Percentiles rank a stretch among this genome's conserved stretches.
These are phyloP conservation scores for Vitis riparia DNA, from an alignment of 164 flowering plant species.

Conservation along the genomic window DNA sequence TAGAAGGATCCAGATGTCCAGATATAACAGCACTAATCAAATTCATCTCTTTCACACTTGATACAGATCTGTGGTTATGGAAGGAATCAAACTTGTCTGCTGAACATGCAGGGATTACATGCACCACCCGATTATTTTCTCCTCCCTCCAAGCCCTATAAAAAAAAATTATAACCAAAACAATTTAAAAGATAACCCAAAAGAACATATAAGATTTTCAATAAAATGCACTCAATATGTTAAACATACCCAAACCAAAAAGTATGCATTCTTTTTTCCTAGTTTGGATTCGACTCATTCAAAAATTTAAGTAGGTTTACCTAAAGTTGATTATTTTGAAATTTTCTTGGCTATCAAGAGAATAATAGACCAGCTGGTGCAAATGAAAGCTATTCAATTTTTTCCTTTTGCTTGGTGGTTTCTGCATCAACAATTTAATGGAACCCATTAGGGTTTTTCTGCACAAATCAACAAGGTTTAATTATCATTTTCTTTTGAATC, in stretches of 20 bases:
- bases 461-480: too few relatives aligned
- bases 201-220: not conserved
- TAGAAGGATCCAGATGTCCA: constrained; percentile 63
- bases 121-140: constrained; percentile 37
- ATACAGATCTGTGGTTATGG: constrained; percentile 39
- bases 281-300: too few relatives aligned
- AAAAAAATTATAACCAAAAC: constrained; percentile 8
- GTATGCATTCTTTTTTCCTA: too few relatives aligned
- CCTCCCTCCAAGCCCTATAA: constrained; percentile 46
- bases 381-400: too few relatives aligned
- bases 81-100: constrained; percentile 25
- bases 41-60: constrained; percentile 57
- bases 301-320: too few relatives aligned
- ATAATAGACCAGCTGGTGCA: too few relatives aligned
- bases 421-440: too few relatives aligned
- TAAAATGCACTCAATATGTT: not conserved
- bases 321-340: too few relatives aligned
- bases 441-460: too few relatives aligned
- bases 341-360: too few relatives aligned
- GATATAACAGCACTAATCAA: constrained; percentile 61
- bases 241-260: not conserved
- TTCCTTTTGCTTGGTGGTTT: too few relatives aligned
- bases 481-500: too few relatives aligned
- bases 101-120: constrained; percentile 51
- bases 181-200: constrained; percentile 10